These are phyloP conservation scores for Handroanthus guayacan DNA, from an alignment of 257 asterid species.

Conservation along the genomic window DNA sequence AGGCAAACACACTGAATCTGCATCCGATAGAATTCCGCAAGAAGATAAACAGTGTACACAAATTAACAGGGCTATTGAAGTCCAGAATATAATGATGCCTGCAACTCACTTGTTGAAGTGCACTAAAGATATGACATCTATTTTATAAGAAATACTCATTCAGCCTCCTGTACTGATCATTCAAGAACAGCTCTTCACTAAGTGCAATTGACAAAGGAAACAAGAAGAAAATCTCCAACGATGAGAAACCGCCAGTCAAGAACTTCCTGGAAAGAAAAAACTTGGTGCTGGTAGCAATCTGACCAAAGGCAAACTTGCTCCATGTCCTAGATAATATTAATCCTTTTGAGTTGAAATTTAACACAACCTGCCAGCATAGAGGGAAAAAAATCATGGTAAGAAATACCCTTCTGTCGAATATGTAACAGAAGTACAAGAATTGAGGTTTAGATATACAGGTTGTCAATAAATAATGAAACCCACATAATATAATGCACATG, in stretches of 20 bases:
- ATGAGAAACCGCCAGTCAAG: slow-evolving; percentile 84
- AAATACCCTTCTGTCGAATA: background rate
- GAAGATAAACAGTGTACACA: slow-evolving; percentile 33
- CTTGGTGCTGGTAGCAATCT: slow-evolving; percentile 65
- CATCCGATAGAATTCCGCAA: slow-evolving; percentile 27
- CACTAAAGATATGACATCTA: slow-evolving; percentile 61
- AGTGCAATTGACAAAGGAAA: slow-evolving; percentile 89
- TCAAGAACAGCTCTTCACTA: slow-evolving; percentile 62
- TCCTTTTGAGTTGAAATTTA: slow-evolving; percentile 50
- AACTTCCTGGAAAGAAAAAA: slow-evolving; percentile 82
- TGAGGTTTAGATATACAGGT: background rate
- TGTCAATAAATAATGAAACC: slow-evolving; percentile 4
- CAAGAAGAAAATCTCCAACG: slow-evolving; percentile 79
- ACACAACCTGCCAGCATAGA: slow-evolving; percentile 56
- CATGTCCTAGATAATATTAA: slow-evolving; percentile 76
- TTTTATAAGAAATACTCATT: slow-evolving; percentile 56
- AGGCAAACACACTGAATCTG: slow-evolving; percentile 35
- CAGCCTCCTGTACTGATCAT: slow-evolving; percentile 62
- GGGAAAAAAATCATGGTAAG: slow-evolving; percentile 23
- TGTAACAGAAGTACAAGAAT: slow-evolving; percentile 10
- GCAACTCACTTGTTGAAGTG: slow-evolving; percentile 63
- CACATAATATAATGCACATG: background rate
- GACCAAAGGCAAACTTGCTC: slow-evolving; percentile 85
- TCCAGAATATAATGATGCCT: slow-evolving; percentile 15
- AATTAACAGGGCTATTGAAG: slow-evolving; percentile 25